A percentile compares a stretch with the other conserved stretches of the same genome.
These are phyloP conservation scores for Trichoderma harzianum DNA, from an alignment of 2,329 filamentous ascomycete genomes.

Conservation along the genomic window DNA sequence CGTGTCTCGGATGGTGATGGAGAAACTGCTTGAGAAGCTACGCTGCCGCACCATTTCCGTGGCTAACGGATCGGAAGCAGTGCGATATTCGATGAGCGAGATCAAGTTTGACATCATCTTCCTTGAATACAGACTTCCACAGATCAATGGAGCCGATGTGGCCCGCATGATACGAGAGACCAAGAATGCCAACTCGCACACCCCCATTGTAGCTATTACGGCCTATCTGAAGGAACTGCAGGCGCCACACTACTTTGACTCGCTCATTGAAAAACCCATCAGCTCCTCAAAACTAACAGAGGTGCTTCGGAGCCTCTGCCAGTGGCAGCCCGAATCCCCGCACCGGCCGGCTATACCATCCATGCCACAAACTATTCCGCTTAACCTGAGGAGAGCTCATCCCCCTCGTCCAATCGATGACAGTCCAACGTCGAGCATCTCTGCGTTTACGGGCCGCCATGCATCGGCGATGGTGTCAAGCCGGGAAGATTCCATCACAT, in stretches of 20 bases:
- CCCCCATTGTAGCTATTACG: constrained; percentile 93
- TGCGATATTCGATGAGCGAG: constrained; percentile 91
- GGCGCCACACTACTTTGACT: constrained; percentile 92
- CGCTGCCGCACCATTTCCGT: constrained; percentile 92
- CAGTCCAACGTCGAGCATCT: constrained; percentile 79
- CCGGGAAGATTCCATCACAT: constrained; percentile 83
- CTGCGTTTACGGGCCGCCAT: constrained; percentile 64
- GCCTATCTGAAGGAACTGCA: constrained; percentile 97
- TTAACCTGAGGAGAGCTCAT: constrained; percentile 63
- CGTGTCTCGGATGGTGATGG: constrained; percentile 97
- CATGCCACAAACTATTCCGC: constrained; percentile 58
- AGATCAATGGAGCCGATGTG: constrained; percentile 92
- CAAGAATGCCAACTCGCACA: constrained; percentile 90
- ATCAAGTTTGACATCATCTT: constrained; percentile 99
- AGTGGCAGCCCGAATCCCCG: constrained; percentile 79
- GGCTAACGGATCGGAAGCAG: constrained; percentile 83
- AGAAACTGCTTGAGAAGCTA: constrained; percentile 91
- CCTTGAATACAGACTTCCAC: constrained; percentile 92
- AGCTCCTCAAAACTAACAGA: constrained; percentile 89
- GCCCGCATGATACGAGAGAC: constrained; percentile 97
- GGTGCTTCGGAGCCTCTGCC: constrained; percentile 80
- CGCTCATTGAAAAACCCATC: constrained; percentile 92
- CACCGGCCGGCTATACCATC: constrained; percentile 42
- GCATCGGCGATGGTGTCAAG: constrained; percentile 78
- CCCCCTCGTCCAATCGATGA: constrained; percentile 58